These are phyloP conservation scores for Naganishia kalamii DNA, from an alignment of 768 basidiomycete genomes.

Conservation along the genomic window DNA sequence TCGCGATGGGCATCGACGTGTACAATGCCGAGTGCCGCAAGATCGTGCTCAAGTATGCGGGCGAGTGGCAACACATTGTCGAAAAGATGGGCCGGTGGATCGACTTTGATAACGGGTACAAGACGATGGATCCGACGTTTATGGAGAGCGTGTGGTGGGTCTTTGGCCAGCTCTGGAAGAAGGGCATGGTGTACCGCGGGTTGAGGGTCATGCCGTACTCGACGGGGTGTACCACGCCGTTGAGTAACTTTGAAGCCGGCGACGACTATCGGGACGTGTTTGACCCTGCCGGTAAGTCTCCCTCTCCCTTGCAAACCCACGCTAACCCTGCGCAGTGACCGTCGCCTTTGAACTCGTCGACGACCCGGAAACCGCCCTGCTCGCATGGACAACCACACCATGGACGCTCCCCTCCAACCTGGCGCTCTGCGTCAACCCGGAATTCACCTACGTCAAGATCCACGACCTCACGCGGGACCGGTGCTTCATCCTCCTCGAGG, in stretches of 20 bases:
- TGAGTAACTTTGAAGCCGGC: conserved; percentile 96
- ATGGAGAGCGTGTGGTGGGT: conserved; percentile 99
- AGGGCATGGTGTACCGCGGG: conserved; percentile 85
- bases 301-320: conserved; percentile 53
- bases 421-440: conserved; percentile 90
- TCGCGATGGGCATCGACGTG: conserved; percentile 90
- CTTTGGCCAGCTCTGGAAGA: conserved; percentile 87
- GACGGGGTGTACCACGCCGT: conserved; percentile 86
- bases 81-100: conserved; percentile 99
- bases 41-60: conserved; percentile 94
- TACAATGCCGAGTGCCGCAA: conserved; percentile 95
- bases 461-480: conserved; percentile 77
- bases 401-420: conserved; percentile 98
- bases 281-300: conserved; percentile 58
- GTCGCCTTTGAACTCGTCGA: conserved; percentile 88
- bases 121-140: conserved; percentile 83
- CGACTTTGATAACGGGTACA: conserved; percentile 99
- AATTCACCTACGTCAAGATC: conserved; percentile 93
- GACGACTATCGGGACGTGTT: conserved; percentile 83
- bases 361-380: conserved; percentile 77
- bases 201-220: conserved; percentile 97
- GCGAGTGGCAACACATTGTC: conserved; percentile 89
- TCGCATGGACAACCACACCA: conserved; percentile 99
- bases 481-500: conserved; percentile 88
- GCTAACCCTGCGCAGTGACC: conserved; percentile 56